Base-by-base conservation (phyloP, 805 yeast species). In the Ogataea philodendri region DNA sequence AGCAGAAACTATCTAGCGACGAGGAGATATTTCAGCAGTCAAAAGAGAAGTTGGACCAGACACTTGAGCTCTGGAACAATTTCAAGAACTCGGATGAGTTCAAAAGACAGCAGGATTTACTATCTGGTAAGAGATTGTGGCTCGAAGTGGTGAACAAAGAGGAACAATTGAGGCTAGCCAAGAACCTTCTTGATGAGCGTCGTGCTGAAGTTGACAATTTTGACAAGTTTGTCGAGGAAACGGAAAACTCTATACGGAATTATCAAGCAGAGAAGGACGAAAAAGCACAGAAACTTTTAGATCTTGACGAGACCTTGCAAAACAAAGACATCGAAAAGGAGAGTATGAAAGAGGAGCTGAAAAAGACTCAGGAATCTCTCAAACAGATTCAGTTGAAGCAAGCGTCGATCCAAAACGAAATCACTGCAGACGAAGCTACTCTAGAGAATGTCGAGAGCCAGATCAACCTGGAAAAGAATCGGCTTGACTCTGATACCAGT, bases 91-190 rank as follows among this genome's bases (percentile, higher is more conserved):
- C 73, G 0, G 67, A 67, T 34, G 59, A 65, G 42, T 56, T 67
- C 35, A 55, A 65, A 40, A 53, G 65, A 30, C 52, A 57, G 45
- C 64, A 69, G 49, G 55, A 62, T 26, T 31, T 63, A 23, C 42
- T 70, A 3, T 66, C 70, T 28, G 81, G 77, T 9, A 74, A 72
- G 45, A 60, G 66, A 17, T 47, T 67, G 15, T 75, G 79, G 78
- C 52, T 72, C 30, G 70, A 70, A 38, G 65, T 61, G 19, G 49
- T 42, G 3, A 50, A 46, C 7, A 49, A 51, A 11, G 57, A 60
- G 34, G 34, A 47, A 4, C 47, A 49, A 19, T 23, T 45, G 2
- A 41, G 45, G 13, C 39, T 45, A 29, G 61, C 65, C 16, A 30
- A 26, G 11, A 19, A 35, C 4, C 37, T 51, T 7, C 26, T 50